Evolutionary conservation across 805 yeast genomes (phyloP).

Genomic region (Pichia cabralensis): DNA sequence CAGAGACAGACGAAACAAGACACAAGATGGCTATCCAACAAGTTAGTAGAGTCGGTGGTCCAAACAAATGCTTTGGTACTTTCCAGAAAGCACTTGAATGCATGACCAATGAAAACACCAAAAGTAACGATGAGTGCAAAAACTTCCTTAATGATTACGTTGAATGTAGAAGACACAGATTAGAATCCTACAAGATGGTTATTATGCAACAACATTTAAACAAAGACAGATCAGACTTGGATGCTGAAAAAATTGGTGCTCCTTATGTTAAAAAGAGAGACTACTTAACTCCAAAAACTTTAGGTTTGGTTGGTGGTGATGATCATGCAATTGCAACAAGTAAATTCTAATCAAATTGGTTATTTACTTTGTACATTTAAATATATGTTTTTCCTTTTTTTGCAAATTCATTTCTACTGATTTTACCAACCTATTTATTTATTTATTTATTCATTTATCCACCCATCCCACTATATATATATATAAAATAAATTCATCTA

Average conservation of each 20-base stretch:
- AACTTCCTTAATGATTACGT: slow-evolving; percentile 26
- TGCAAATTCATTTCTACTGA: slow-evolving; percentile 1
- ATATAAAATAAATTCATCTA: no score
- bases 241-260: slow-evolving; percentile 26
- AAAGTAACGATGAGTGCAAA: slow-evolving; percentile 24
- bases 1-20: not conserved
- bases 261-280: slow-evolving; percentile 31
- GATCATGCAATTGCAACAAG: slow-evolving; percentile 22
- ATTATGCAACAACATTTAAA: slow-evolving; percentile 25
- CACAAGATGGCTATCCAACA: slow-evolving; percentile 25
- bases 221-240: slow-evolving; percentile 19
- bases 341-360: slow-evolving; percentile 18
- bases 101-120: slow-evolving; percentile 26
- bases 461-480: no score
- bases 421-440: slow-evolving; percentile 2
- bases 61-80: slow-evolving; percentile 29
- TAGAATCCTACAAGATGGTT: slow-evolving; percentile 28
- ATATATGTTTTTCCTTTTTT: not conserved
- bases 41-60: slow-evolving; percentile 28
- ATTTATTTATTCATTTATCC: no score
- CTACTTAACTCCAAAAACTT: slow-evolving; percentile 29
- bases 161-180: slow-evolving; percentile 29
- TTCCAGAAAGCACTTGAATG: slow-evolving; percentile 31
- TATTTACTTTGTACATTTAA: no score
- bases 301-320: slow-evolving; percentile 29